Base-by-base conservation (phyloP, 2,329 filamentous ascomycete species). In the Sporothrix variecibatus region DNA sequence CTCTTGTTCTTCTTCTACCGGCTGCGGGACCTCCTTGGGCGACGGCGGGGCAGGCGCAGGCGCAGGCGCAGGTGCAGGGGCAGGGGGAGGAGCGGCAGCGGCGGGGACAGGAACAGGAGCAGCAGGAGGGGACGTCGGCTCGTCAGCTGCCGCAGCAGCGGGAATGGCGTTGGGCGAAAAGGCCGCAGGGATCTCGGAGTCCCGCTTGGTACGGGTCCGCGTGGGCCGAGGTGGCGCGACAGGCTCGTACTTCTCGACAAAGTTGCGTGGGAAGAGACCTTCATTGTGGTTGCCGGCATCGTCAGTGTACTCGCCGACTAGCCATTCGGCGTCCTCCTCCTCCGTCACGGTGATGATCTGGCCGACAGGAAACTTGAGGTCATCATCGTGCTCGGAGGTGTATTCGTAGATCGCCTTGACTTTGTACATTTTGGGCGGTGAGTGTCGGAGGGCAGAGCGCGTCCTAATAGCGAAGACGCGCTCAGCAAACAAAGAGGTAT, bases 391-490 rank as follows among this genome's bases (percentile, higher is more conserved):
- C 76, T 90, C 89, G 78, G 96, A 98, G 81, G 88, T 87, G 86
- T 99, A 99, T 82, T 98, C 95, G 86, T 93, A 99, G 81, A 98
- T 85, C 78, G 96, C 94, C 88, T 95, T 97, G 86, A 99, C 96
- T 85, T 94, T 97, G 87, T 97, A 98, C 92, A 95, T 95, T 81
- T 76, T 78, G 80, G 78, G 60, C 70, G 69, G 62, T 60, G 74
- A 3, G 34, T 40, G 53, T 72, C 74, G 38, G 38, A 20, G 26
- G 40, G 43, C 40, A 51, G 58, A 51, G 70, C 31, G 49, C 62
- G 64, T 56, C 34, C 38, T 34, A 23, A 12, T 53, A 8, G 43
- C 8, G 23, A 65, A 46, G 60, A 72, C 56, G 58, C 43, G 56
- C 56, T 53, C 53, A 34, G 23, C 23, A 70, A 31, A 17, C 56